Evolutionary conservation across 805 yeast genomes (phyloP).

Genomic region (Ogataea degrootiae): DNA sequence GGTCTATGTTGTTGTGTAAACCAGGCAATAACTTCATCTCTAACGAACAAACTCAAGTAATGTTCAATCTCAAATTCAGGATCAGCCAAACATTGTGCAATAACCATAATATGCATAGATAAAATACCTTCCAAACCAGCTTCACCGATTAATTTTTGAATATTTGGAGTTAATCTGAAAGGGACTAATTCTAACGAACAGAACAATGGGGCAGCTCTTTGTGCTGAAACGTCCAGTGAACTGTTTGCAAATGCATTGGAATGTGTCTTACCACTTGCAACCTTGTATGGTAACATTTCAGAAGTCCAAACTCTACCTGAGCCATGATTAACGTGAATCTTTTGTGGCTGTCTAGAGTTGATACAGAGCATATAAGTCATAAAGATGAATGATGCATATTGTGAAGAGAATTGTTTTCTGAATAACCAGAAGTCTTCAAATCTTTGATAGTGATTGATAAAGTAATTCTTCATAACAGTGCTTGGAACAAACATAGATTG

Average conservation of each 20-base stretch:
- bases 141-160: constrained; percentile 90
- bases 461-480: constrained; percentile 75
- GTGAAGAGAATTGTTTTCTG: constrained; percentile 91
- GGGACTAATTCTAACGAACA: constrained; percentile 92
- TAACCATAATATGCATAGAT: constrained; percentile 75
- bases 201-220: constrained; percentile 74
- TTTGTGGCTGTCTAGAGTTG: constrained; percentile 89
- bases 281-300: constrained; percentile 90
- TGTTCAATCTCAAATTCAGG: constrained; percentile 92
- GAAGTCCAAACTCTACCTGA: constrained; percentile 91
- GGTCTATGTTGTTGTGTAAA: constrained; percentile 83
- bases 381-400: constrained; percentile 88
- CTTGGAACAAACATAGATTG: constrained; percentile 85
- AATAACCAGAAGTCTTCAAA: constrained; percentile 97
- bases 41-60: constrained; percentile 85
- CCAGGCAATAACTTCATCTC: constrained; percentile 96
- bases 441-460: constrained; percentile 59
- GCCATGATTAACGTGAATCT: constrained; percentile 73
- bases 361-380: constrained; percentile 94
- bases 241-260: constrained; percentile 39
- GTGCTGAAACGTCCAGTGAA: constrained; percentile 42
- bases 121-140: constrained; percentile 90
- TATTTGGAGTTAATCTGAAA: constrained; percentile 91
- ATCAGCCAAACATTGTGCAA: constrained; percentile 84
- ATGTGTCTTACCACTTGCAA: constrained; percentile 47